Percentiles rank a stretch among this genome's conserved stretches.
phyloP scores from a whole-genome alignment of 257 asterid genomes.

The Hygrophila difformis region DNA sequence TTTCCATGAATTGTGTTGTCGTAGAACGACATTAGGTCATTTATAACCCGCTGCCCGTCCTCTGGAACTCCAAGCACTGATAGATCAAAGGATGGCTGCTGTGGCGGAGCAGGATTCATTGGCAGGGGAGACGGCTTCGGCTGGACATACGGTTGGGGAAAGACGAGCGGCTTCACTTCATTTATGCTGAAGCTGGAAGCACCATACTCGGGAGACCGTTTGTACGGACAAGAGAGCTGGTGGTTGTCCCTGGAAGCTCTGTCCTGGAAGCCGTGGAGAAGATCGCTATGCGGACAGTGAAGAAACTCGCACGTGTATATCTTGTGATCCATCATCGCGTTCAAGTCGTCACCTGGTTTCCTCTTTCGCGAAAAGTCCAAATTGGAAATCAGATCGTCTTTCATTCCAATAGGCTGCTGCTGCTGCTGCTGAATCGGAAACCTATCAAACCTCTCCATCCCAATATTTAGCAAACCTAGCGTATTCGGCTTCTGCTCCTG shows the following conservation, averaged over 20 bases:
- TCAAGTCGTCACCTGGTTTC: slow-evolving; percentile 23
- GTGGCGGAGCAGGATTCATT: slow-evolving; percentile 25
- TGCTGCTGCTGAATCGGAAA: slow-evolving; percentile 20
- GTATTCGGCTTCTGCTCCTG: slow-evolving; percentile 45
- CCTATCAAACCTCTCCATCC: slow-evolving; percentile 21
- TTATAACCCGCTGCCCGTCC: slow-evolving; percentile 57
- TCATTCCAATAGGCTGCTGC: slow-evolving; percentile 19
- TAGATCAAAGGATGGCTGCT: slow-evolving; percentile 23
- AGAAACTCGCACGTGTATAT: slow-evolving; percentile 62
- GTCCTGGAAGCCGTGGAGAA: slow-evolving; percentile 59
- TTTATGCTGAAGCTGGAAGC: slow-evolving; percentile 29
- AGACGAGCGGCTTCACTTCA: slow-evolving; percentile 49
- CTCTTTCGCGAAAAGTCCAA: slow-evolving; percentile 44
- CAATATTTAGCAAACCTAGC: slow-evolving; percentile 28
- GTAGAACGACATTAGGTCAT: slow-evolving; percentile 45
- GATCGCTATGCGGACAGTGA: slow-evolving; percentile 62
- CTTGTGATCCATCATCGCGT: slow-evolving; percentile 34
- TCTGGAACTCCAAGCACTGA: slow-evolving; percentile 55
- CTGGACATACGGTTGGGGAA: slow-evolving; percentile 39
- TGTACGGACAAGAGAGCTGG: slow-evolving; percentile 60
- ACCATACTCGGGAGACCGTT: slow-evolving; percentile 34
- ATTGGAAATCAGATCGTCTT: slow-evolving; percentile 25
- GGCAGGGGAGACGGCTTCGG: slow-evolving; percentile 23
- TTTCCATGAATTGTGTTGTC: slow-evolving; percentile 30
- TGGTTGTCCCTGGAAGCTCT: slow-evolving; percentile 65